phyloP scores from a whole-genome alignment of 768 basidiomycete genomes.

The Suillus cothurnatus region DNA sequence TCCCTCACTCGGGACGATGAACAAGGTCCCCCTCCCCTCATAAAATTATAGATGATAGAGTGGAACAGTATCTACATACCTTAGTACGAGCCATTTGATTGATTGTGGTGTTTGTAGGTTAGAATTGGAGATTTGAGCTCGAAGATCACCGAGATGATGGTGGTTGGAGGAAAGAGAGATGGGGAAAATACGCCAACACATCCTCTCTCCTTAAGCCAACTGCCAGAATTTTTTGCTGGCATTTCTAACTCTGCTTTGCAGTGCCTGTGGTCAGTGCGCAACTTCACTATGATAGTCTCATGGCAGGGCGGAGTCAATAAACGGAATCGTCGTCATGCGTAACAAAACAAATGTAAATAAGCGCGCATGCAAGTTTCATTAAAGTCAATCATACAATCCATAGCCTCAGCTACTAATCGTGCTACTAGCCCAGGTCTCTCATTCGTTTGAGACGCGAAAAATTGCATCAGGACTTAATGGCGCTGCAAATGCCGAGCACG shows the following conservation, averaged over 20 bases:
- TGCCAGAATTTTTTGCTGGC: conserved; percentile 6
- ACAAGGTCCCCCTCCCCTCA: conserved; percentile 2
- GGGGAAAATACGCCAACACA: conserved; percentile 9
- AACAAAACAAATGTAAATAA: conserved; percentile 23
- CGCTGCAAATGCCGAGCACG: conserved; percentile 16
- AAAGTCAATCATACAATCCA: neutral
- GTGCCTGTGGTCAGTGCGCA: conserved; percentile 32
- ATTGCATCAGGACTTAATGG: neutral
- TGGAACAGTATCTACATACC: conserved; percentile 19
- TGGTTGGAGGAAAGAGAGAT: conserved; percentile 20
- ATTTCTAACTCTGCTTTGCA: conserved; percentile 21
- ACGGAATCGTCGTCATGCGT: conserved; percentile 17
- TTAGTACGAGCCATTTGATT: conserved; percentile 73
- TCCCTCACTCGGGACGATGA: conserved; percentile 12
- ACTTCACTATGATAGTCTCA: neutral
- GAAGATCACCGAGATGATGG: conserved; percentile 19
- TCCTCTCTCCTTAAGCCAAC: conserved; percentile 20
- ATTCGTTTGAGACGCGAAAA: neutral
- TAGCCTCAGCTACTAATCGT: neutral
- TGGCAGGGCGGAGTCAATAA: neutral
- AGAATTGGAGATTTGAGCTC: conserved; percentile 3
- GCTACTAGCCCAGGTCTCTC: neutral
- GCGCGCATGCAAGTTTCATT: neutral
- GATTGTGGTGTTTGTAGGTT: conserved; percentile 3
- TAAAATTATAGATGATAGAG: conserved; percentile 5